Evolutionary conservation across 495 filamentous ascomycete species (phyloP).

Genomic region (Astrothelium subdiscretum): DNA sequence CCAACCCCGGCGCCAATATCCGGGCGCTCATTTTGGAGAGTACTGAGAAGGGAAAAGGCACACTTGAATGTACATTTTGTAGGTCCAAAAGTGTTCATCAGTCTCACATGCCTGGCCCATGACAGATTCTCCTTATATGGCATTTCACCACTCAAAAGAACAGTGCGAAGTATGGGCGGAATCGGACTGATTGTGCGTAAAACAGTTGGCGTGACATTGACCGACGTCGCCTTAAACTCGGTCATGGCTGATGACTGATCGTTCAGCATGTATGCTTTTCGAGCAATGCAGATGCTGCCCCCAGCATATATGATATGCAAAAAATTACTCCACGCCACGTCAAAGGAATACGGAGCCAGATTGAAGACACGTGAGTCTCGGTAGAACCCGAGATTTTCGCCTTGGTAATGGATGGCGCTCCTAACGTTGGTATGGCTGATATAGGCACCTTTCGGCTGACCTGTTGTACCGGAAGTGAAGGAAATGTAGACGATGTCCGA

Average conservation of each 20-base stretch:
- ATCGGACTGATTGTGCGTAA: background rate
- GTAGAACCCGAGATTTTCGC: background rate
- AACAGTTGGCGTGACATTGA: background rate
- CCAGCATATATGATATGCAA: background rate
- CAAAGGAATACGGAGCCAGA: background rate
- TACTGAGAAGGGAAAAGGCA: background rate
- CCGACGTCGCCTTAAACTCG: background rate
- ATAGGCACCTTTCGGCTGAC: background rate
- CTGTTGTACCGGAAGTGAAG: background rate
- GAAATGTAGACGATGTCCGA: background rate
- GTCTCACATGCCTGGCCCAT: background rate
- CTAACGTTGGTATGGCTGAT: background rate
- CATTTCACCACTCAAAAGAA: background rate
- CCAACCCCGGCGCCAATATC: background rate
- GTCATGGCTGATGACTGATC: background rate
- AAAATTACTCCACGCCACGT: background rate
- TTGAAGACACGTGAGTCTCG: background rate
- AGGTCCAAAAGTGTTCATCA: background rate
- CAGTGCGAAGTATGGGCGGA: background rate
- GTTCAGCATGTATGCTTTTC: background rate
- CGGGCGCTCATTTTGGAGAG: background rate
- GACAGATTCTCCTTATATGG: background rate
- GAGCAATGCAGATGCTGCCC: background rate
- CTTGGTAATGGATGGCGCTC: background rate
- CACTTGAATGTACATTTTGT: background rate